Conservation (phyloP, 2,329 filamentous ascomycete genomes). For the Ophidiomyces ophidiicola region DNA sequence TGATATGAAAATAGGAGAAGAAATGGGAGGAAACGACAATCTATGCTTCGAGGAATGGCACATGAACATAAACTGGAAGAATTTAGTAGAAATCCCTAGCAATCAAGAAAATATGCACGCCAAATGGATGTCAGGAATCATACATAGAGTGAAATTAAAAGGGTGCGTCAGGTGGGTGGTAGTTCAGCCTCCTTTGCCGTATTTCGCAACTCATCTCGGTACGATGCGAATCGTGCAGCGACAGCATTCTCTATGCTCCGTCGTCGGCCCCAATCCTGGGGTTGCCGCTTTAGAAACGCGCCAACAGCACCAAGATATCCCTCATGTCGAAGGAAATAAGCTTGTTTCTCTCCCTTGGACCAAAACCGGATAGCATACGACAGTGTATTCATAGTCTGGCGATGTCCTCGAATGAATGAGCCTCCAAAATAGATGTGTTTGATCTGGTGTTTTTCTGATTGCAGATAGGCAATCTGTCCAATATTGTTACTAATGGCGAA, state of each 20-base stretch:
- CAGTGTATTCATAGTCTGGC: constrained; percentile 94
- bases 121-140: too few relatives aligned
- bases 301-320: constrained; percentile 90
- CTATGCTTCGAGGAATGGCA: too few relatives aligned
- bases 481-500: constrained; percentile 98
- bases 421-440: constrained; percentile 96
- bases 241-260: constrained; percentile 54
- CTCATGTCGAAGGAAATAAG: constrained; percentile 90
- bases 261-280: constrained; percentile 77
- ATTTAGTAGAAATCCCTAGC: too few relatives aligned
- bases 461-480: constrained; percentile 93
- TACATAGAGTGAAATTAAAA: too few relatives aligned
- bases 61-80: too few relatives aligned
- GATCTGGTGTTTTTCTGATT: constrained; percentile 84
- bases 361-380: constrained; percentile 97
- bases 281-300: constrained; percentile 84
- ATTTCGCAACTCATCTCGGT: constrained; percentile 6
- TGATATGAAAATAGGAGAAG: too few relatives aligned
- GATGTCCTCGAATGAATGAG: constrained; percentile 89
- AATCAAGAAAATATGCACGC: too few relatives aligned
- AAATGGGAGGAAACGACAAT: too few relatives aligned
- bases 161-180: constrained; percentile 4
- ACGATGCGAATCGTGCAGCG: constrained; percentile 20
- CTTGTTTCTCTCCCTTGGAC: constrained; percentile 86
- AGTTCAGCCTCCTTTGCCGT: neutral